Evolutionary conservation across 192 early-diverging fungal species (phyloP).

Genomic region (Piromyces finnis): DNA sequence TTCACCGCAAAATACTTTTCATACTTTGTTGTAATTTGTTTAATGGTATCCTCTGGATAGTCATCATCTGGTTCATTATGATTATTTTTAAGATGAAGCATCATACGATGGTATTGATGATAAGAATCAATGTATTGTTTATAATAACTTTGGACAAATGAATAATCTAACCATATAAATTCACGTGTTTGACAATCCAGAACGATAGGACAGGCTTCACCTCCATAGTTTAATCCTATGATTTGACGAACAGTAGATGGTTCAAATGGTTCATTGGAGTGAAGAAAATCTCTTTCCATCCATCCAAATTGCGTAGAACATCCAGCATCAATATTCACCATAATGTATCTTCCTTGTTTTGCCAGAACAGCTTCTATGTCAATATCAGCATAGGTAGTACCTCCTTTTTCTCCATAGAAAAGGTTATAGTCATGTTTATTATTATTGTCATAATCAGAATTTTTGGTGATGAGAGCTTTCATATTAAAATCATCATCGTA

Average conservation of each 20-base stretch:
- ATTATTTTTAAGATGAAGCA: background rate
- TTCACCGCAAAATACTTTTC: background rate
- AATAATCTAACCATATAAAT: background rate
- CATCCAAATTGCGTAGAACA: background rate
- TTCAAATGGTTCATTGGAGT: background rate
- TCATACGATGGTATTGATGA: background rate
- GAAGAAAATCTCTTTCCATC: background rate
- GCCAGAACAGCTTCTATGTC: background rate
- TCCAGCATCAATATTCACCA: background rate
- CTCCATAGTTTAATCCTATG: background rate
- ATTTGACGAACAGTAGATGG: background rate
- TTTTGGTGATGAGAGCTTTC: background rate
- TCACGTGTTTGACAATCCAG: background rate
- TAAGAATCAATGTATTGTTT: background rate
- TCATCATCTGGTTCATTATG: background rate
- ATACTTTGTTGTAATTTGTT: background rate
- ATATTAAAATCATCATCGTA: background rate
- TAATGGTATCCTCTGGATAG: background rate
- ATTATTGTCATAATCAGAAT: background rate
- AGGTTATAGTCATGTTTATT: background rate
- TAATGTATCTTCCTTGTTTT: background rate
- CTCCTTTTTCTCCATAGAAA: background rate
- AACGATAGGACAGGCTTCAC: background rate
- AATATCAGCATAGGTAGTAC: background rate
- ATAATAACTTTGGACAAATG: background rate